Percentiles rank a stretch among this genome's conserved stretches.
These are phyloP conservation scores for Penicillium dipodomyicola DNA, from an alignment of 495 filamentous ascomycete genomes.

Conservation along the genomic window DNA sequence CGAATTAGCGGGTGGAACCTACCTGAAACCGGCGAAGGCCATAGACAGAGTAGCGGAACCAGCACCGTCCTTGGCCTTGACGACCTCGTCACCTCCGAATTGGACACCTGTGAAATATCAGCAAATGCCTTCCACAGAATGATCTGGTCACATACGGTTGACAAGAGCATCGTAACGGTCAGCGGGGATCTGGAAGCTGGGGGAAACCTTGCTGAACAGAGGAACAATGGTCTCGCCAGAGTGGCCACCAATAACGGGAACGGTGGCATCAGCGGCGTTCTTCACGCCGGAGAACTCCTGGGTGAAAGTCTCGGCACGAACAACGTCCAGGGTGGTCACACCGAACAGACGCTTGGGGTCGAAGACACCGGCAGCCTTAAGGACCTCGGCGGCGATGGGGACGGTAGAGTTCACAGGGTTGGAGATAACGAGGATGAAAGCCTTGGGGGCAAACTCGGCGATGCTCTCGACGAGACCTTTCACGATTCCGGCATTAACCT, in stretches of 20 bases:
- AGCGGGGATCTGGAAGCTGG: constrained; percentile 72
- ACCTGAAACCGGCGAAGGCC: constrained; percentile 96
- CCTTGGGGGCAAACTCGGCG: constrained; percentile 84
- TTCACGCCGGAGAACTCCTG: constrained; percentile 77
- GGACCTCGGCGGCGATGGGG: constrained; percentile 92
- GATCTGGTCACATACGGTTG: constrained; percentile 59
- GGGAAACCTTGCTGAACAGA: constrained; percentile 86
- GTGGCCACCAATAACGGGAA: constrained; percentile 96
- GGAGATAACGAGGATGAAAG: constrained; percentile 93
- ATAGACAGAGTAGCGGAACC: constrained; percentile 96
- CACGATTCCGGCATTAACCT: constrained; percentile 95
- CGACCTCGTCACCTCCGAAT: constrained; percentile 98
- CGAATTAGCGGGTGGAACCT: constrained; percentile 8
- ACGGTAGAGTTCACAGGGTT: constrained; percentile 99
- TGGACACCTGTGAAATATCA: constrained; percentile 64
- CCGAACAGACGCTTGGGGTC: constrained; percentile 92
- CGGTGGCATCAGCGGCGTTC: constrained; percentile 73
- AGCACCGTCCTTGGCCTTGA: constrained; percentile 93
- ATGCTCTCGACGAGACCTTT: constrained; percentile 79
- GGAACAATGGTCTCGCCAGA: constrained; percentile 97
- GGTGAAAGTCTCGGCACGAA: constrained; percentile 96
- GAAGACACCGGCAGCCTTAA: constrained; percentile 90
- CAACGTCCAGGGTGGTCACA: constrained; percentile 97
- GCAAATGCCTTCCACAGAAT: not conserved
- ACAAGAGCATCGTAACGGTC: constrained; percentile 85